These are phyloP conservation scores for Nymphaea colorata DNA, from an alignment of 164 flowering plant species.

Conservation along the genomic window DNA sequence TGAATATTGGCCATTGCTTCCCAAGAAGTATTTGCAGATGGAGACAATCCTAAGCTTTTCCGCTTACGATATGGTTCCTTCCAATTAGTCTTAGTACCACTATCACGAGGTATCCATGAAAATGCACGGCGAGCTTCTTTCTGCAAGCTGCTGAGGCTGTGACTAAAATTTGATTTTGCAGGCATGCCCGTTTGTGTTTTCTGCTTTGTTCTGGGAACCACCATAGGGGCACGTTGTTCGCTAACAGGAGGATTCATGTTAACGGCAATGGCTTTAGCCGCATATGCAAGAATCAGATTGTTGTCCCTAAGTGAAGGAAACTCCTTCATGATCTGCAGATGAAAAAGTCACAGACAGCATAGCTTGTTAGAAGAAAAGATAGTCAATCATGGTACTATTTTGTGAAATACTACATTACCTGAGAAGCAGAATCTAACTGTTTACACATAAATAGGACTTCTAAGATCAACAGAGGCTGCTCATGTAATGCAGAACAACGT, in stretches of 20 bases:
- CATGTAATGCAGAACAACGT: conserved; percentile 92
- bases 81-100: conserved; percentile 54
- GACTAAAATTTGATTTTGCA: conserved; percentile 54
- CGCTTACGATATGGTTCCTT: conserved; percentile 81
- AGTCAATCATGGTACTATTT: too few species aligned
- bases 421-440: conserved; percentile 88
- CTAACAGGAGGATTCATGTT: conserved; percentile 50
- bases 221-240: conserved; percentile 56
- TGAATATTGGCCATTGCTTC: conserved; percentile 96
- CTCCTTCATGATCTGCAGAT: conserved; percentile 76
- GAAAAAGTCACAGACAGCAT: not conserved
- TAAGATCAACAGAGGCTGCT: conserved; percentile 83
- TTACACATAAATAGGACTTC: conserved; percentile 98
- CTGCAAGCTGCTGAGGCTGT: conserved; percentile 79
- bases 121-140: conserved; percentile 96
- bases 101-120: conserved; percentile 86
- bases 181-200: conserved; percentile 51
- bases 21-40: conserved; percentile 77
- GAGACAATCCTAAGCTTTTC: conserved; percentile 77
- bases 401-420: conserved; percentile 32
- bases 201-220: conserved; percentile 56
- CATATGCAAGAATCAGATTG: conserved; percentile 54
- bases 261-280: conserved; percentile 83
- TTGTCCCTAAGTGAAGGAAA: conserved; percentile 83
- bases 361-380: not conserved